Evolutionary conservation across 148 eudicot genomes (phyloP).

Genomic region (Rhododendron simsii): DNA sequence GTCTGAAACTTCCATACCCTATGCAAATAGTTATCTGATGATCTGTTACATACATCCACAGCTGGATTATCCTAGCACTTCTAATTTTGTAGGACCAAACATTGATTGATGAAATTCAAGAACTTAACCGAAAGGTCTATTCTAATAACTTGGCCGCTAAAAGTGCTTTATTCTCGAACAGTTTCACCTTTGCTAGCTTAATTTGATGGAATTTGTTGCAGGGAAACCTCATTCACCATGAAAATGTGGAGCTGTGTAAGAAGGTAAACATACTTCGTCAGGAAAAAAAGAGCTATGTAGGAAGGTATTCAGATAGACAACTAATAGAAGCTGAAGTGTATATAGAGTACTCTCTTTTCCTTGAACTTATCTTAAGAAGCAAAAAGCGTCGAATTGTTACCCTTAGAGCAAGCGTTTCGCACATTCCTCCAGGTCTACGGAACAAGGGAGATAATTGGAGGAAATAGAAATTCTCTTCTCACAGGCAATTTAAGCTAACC

Average conservation of each 20-base stretch:
- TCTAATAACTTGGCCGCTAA: neutral
- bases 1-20: slow-evolving; percentile 18
- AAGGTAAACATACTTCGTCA: slow-evolving; percentile 4
- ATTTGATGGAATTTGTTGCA: slow-evolving; percentile 18
- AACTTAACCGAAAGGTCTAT: slow-evolving; percentile 53
- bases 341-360: neutral
- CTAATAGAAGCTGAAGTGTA: neutral
- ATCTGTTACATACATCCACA: neutral
- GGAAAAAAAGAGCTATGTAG: slow-evolving; percentile 23
- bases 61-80: neutral
- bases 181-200: slow-evolving; percentile 17
- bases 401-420: neutral
- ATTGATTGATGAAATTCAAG: slow-evolving; percentile 54
- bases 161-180: neutral
- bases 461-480: slow-evolving; percentile 5
- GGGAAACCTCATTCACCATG: slow-evolving; percentile 62
- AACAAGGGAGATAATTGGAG: slow-evolving; percentile 25
- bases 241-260: slow-evolving; percentile 42
- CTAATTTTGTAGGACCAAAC: slow-evolving; percentile 42
- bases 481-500: slow-evolving; percentile 13
- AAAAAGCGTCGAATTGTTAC: neutral
- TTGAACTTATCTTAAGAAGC: neutral
- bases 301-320: slow-evolving; percentile 29
- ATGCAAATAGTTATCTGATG: neutral
- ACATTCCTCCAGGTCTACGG: slow-evolving; percentile 36